Evolutionary conservation across 164 flowering plant genomes (phyloP).

Genomic region (Piper longum): DNA sequence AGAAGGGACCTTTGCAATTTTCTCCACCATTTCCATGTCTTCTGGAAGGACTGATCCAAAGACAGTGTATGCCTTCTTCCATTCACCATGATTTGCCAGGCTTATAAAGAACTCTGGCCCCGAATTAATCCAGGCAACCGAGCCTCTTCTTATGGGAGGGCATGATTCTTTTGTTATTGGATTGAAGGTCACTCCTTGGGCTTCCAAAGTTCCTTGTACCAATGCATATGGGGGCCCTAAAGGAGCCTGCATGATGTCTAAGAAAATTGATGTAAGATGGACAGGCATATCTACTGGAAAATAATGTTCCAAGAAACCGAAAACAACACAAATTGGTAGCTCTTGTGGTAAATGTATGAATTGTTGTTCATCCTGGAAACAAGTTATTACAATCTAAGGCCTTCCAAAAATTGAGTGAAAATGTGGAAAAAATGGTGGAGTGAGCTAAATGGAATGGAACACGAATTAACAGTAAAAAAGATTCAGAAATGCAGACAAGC

Average conservation of each 20-base stretch:
- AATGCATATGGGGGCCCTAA: slow-evolving; percentile 89
- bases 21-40: slow-evolving; percentile 74
- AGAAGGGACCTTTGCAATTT: slow-evolving; percentile 53
- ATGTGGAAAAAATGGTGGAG: too few relatives aligned
- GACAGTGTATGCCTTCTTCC: slow-evolving; percentile 66
- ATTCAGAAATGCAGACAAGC: slow-evolving; percentile 3
- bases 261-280: too few relatives aligned
- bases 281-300: too few relatives aligned
- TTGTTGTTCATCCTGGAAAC: too few relatives aligned
- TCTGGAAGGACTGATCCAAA: slow-evolving; percentile 79
- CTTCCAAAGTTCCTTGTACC: slow-evolving; percentile 87
- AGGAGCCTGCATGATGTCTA: slow-evolving; percentile 33
- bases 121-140: slow-evolving; percentile 86
- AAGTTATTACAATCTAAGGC: too few relatives aligned
- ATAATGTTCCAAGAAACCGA: too few relatives aligned
- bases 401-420: too few relatives aligned
- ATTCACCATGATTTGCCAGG: slow-evolving; percentile 73
- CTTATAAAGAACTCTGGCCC: slow-evolving; percentile 97
- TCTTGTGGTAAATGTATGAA: too few relatives aligned
- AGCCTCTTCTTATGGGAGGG: slow-evolving; percentile 57
- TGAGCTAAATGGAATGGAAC: too few relatives aligned
- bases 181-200: slow-evolving; percentile 38
- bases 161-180: slow-evolving; percentile 57
- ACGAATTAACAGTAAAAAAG: neutral
- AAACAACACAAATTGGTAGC: too few relatives aligned